These are phyloP conservation scores for Scedosporium minutisporum DNA, from an alignment of 2,329 filamentous ascomycete genomes.

Conservation along the genomic window DNA sequence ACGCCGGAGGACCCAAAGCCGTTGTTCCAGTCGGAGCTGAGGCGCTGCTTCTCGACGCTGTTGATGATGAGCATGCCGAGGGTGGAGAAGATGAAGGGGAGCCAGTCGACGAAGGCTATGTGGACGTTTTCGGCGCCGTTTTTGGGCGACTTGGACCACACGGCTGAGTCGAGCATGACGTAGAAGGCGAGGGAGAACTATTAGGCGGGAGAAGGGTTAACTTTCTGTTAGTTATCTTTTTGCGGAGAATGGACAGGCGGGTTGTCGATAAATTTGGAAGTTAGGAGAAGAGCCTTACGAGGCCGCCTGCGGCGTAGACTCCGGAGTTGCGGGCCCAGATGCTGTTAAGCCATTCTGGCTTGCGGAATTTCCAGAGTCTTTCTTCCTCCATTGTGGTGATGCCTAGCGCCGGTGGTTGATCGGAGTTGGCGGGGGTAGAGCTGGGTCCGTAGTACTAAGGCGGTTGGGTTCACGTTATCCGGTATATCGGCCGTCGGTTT, in stretches of 20 bases:
- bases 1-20: slow-evolving; percentile 53
- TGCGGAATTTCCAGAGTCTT: slow-evolving; percentile 57
- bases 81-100: slow-evolving; percentile 56
- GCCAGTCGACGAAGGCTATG: slow-evolving; percentile 60
- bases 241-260: not conserved
- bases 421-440: not conserved
- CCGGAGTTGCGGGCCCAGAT: slow-evolving; percentile 53
- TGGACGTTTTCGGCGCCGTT: slow-evolving; percentile 51
- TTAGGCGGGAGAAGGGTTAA: not conserved
- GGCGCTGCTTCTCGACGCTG: slow-evolving; percentile 56
- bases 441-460: not conserved
- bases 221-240: slow-evolving; percentile 7
- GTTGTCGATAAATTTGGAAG: not conserved
- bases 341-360: slow-evolving; percentile 58
- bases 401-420: not conserved
- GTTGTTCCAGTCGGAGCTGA: slow-evolving; percentile 53
- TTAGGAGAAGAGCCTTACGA: slow-evolving; percentile 38
- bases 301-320: slow-evolving; percentile 51
- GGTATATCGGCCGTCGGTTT: not conserved
- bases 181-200: slow-evolving; percentile 62
- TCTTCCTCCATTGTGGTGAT: slow-evolving; percentile 48
- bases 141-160: slow-evolving; percentile 52
- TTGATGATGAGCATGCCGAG: slow-evolving; percentile 65
- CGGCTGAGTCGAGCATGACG: slow-evolving; percentile 56
- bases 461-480: not conserved